Evolutionary conservation across 2,329 filamentous ascomycete species (phyloP).

Genomic region (Remersonia thermophila): DNA sequence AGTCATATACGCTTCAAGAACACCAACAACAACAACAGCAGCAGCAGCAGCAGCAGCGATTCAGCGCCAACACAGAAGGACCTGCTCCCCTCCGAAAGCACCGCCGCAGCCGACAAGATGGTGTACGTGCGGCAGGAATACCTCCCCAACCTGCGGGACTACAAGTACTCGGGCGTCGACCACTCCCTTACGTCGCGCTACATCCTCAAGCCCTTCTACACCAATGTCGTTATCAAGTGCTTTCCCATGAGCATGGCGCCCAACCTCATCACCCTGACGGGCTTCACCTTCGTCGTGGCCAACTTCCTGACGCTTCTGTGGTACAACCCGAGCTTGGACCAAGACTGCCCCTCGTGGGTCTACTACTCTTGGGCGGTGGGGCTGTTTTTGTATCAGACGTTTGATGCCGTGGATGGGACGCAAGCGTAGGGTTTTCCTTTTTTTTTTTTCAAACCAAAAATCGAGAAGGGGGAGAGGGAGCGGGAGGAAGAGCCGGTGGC

Average conservation of each 20-base stretch:
- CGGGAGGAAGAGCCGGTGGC: too few species aligned
- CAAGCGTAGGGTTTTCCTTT: conserved; percentile 57
- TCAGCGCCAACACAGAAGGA: too few species aligned
- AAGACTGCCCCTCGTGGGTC: conserved; percentile 89
- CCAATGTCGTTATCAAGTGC: conserved; percentile 80
- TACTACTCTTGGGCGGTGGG: conserved; percentile 86
- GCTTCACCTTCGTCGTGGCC: conserved; percentile 77
- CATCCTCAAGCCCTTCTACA: conserved; percentile 96
- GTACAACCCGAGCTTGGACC: conserved; percentile 90
- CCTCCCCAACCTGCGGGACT: conserved; percentile 77
- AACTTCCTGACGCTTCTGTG: conserved; percentile 89
- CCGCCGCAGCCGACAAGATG: conserved; percentile 40
- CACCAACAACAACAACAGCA: too few species aligned
- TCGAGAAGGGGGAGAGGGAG: too few species aligned
- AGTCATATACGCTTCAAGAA: too few species aligned
- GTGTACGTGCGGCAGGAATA: conserved; percentile 91
- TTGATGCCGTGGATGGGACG: conserved; percentile 89
- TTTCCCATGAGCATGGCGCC: conserved; percentile 95
- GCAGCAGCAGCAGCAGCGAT: too few species aligned
- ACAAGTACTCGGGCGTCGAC: conserved; percentile 92
- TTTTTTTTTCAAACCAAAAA: neutral
- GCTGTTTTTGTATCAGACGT: conserved; percentile 92
- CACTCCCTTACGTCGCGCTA: conserved; percentile 83
- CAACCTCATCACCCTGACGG: conserved; percentile 76
- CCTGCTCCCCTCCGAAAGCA: too few species aligned